These are phyloP conservation scores for Cyclospora cayetanensis DNA, from an alignment of 169 alveolate species.

Conservation along the genomic window DNA sequence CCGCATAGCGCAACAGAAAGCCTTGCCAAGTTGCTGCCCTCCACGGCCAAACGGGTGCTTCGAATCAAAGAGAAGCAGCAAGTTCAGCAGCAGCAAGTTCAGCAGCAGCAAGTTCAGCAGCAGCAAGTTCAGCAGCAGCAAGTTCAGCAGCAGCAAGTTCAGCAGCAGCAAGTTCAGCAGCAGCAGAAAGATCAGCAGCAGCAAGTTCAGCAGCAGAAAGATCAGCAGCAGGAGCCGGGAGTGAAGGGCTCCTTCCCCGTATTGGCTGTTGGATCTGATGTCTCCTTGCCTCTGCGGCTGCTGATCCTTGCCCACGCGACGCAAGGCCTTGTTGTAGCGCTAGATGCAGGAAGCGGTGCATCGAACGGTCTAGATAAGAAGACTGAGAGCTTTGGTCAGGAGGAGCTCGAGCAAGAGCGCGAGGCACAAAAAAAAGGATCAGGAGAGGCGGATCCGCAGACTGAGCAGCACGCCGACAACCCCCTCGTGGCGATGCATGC, in stretches of 20 bases:
- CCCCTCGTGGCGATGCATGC: constrained; percentile 37
- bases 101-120: neutral
- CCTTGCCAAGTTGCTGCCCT: neutral
- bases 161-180: constrained; percentile 45
- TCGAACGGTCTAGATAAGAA: too few species aligned
- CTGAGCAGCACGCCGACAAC: neutral
- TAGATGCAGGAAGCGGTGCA: neutral
- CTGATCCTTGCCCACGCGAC: constrained; percentile 22
- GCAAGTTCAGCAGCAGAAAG: constrained; percentile 1
- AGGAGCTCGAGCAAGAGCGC: neutral
- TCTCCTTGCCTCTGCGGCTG: constrained; percentile 24
- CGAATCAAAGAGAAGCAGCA: neutral
- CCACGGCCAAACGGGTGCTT: neutral
- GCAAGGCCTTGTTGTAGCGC: neutral
- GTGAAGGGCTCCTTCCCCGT: constrained; percentile 16
- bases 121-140: neutral
- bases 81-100: neutral
- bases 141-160: neutral
- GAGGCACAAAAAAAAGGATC: neutral
- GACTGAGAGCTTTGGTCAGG: too few species aligned
- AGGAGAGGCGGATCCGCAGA: constrained; percentile 13
- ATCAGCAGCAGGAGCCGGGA: constrained; percentile 47
- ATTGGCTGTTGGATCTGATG: neutral
- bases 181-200: constrained; percentile 22
- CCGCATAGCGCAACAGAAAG: neutral